Evolutionary conservation across 768 basidiomycete genomes (phyloP).

Genomic region (Dacryopinax primogenitus): DNA sequence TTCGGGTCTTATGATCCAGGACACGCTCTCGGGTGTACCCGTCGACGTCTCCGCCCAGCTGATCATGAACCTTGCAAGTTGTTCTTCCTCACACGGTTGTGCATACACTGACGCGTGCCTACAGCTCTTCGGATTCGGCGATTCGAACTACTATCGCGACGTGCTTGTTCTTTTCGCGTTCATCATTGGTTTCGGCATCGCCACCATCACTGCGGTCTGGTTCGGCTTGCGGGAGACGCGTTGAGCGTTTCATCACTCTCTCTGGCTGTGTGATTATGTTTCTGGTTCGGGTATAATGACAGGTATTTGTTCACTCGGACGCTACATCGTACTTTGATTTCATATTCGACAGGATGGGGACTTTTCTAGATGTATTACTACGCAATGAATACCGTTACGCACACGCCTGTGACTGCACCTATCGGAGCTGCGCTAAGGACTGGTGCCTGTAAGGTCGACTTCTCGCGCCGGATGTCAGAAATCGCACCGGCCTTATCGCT

Average conservation of each 20-base stretch:
- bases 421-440: too few relatives aligned
- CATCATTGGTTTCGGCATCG: slow-evolving; percentile 61
- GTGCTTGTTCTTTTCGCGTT: slow-evolving; percentile 78
- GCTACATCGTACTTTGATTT: not conserved
- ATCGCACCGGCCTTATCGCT: too few relatives aligned
- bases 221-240: slow-evolving; percentile 63
- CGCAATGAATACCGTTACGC: not conserved
- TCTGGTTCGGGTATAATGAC: not conserved
- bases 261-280: not conserved
- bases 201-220: slow-evolving; percentile 68
- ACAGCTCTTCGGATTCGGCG: slow-evolving; percentile 79
- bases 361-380: not conserved
- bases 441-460: too few relatives aligned
- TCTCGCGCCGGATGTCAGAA: too few relatives aligned
- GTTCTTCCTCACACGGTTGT: not conserved
- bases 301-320: not conserved
- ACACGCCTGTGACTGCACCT: not conserved
- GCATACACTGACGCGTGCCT: not conserved
- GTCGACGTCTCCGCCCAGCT: slow-evolving; percentile 64
- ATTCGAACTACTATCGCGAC: slow-evolving; percentile 76
- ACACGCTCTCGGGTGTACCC: slow-evolving; percentile 67
- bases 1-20: slow-evolving; percentile 72
- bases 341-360: not conserved
- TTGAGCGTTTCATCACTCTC: slow-evolving; percentile 23
- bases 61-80: slow-evolving; percentile 70